Conservation (phyloP, 305 asterid species). For the Solanum hybrid region DNA sequence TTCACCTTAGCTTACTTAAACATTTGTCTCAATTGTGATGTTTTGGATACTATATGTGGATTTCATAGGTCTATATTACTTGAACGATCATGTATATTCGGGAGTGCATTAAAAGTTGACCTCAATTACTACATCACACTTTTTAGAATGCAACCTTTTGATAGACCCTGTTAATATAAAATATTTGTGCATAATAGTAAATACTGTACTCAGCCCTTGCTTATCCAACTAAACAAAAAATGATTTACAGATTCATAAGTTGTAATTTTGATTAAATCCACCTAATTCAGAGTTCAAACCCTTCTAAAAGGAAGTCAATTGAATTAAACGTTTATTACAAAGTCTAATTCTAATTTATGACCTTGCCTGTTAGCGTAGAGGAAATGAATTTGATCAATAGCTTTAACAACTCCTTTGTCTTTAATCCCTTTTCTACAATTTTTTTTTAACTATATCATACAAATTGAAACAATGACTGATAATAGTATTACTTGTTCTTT, state of each 20-base stretch:
- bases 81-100: background rate
- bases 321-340: background rate
- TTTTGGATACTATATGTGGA: no score
- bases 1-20: background rate
- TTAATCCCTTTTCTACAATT: no score
- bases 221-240: background rate
- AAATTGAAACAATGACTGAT: no score
- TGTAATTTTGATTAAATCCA: background rate
- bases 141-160: no score
- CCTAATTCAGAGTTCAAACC: background rate
- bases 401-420: background rate
- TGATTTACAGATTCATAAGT: background rate
- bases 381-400: background rate
- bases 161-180: no score
- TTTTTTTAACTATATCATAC: no score
- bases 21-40: no score
- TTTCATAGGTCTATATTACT: background rate
- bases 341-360: background rate
- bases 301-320: background rate
- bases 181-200: background rate
- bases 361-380: background rate
- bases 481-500: no score
- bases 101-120: background rate
- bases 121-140: no score
- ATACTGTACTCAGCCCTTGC: background rate